Evolutionary conservation across 2,329 filamentous ascomycete genomes (phyloP), one percentile per base, ranked within the genome.

Genomic region (Exophiala lecanii-corni): DNA sequence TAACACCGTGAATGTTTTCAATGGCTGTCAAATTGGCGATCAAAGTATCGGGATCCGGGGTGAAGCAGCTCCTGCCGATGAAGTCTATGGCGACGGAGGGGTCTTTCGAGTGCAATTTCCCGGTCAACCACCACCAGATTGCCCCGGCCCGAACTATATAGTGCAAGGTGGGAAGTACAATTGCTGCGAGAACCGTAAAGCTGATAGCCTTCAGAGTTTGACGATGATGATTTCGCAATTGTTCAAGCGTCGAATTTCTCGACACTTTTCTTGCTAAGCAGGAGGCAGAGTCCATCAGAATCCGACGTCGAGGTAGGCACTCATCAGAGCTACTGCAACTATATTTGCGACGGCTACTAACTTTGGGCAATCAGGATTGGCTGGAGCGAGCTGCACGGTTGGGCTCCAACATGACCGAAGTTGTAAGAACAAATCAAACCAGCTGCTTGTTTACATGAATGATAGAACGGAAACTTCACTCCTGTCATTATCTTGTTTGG

Each of bases 131-230:
- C 20, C 19, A 6, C 36, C 36, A 6, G 36, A 38, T 4, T 38
- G 36, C 16, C 36, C 36, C 15, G 36, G 36, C 15, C 36, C 36
- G 12, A 38, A 38, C 26, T 38, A 38, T 25, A 28, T 38, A 7
- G 36, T 38, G 4, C 36, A 38, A 28, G 36, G 36, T 38, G 13
- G 16, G 36, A 18, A 7, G 7, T 15, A 18, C 9, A 13, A 32
- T 13, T 32, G 17, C 12, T 13, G n/a, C 5, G 30, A 13, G n/a
- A 13, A 16, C n/a, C n/a, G n/a, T 13, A 13, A 5, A 32, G n/a
- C 30, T 16, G 5, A 13, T 32, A 12, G 5, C 20, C 20, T 18
- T 15, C 17, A 35, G 13, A 19, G 6, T 9, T 9, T 5, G 18
- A 9, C 15, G 33, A 35, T 5, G 15, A 35, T 18, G 9, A 35